phyloP scores from a whole-genome alignment of 805 yeast genomes.

The Priceomyces melissophilus region DNA sequence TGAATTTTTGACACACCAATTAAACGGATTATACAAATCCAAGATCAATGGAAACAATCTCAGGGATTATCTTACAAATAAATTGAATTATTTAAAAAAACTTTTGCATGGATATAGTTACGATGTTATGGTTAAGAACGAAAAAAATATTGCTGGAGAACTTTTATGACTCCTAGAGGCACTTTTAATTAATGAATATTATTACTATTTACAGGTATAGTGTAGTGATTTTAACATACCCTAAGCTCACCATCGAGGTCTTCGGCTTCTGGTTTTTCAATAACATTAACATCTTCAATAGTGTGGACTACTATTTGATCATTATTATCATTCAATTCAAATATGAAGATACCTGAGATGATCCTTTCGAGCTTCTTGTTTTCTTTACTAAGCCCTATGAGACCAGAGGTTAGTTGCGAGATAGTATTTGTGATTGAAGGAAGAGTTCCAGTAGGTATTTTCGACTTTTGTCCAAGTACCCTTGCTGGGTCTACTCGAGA shows the following conservation, averaged over 20 bases:
- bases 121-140: slow-evolving; percentile 7
- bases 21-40: slow-evolving; percentile 9
- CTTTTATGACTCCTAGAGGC: background rate
- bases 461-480: slow-evolving; percentile 9
- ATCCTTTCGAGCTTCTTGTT: slow-evolving; percentile 36
- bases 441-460: slow-evolving; percentile 7
- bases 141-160: slow-evolving; percentile 5
- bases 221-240: slow-evolving; percentile 18
- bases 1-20: slow-evolving; percentile 17
- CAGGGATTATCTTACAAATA: slow-evolving; percentile 3
- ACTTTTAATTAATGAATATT: background rate
- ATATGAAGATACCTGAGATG: slow-evolving; percentile 56
- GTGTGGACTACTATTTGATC: slow-evolving; percentile 58
- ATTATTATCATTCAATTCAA: slow-evolving; percentile 59
- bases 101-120: background rate
- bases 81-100: slow-evolving; percentile 8
- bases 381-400: slow-evolving; percentile 31
- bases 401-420: slow-evolving; percentile 27
- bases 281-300: slow-evolving; percentile 60
- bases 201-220: slow-evolving; percentile 7
- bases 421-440: slow-evolving; percentile 22
- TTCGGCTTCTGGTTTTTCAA: slow-evolving; percentile 39
- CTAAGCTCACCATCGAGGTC: slow-evolving; percentile 23
- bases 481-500: slow-evolving; percentile 28
- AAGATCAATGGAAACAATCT: slow-evolving; percentile 1